These are phyloP conservation scores for Quercus berberidifolia DNA, from an alignment of 306 rosid genomes.

Conservation along the genomic window DNA sequence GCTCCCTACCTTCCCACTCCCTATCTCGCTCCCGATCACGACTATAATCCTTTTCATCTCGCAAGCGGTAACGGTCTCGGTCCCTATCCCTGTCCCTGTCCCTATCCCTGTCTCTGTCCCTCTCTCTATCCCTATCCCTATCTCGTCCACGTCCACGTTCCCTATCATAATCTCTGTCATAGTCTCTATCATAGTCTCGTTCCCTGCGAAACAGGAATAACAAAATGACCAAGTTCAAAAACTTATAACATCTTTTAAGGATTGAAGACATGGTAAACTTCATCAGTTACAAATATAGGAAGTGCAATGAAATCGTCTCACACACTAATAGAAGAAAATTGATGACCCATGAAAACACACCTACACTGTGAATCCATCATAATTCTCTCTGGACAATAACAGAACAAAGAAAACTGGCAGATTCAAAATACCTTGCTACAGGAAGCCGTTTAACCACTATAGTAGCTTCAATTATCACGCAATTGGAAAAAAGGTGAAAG, in stretches of 20 bases:
- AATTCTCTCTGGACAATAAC: not conserved
- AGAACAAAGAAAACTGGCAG: not conserved
- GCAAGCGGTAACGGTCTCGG: constrained; percentile 51
- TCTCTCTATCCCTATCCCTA: constrained; percentile 53
- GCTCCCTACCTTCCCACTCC: constrained; percentile 76
- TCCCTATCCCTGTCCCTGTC: constrained; percentile 51
- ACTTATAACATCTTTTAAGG: not conserved
- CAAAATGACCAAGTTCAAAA: constrained; percentile 1
- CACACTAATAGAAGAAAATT: not conserved
- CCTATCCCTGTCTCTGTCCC: constrained; percentile 32
- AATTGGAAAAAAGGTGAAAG: not conserved
- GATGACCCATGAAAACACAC: not conserved
- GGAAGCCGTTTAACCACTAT: not conserved
- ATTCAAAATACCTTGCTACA: not conserved
- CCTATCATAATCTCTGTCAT: constrained; percentile 69
- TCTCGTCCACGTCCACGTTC: constrained; percentile 79
- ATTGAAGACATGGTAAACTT: not conserved
- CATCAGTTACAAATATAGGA: not conserved
- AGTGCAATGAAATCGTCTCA: not conserved
- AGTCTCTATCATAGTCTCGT: constrained; percentile 83
- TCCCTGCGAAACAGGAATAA: constrained; percentile 49
- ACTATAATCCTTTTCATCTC: constrained; percentile 70
- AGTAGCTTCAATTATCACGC: not conserved
- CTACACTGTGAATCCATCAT: not conserved
- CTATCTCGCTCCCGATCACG: constrained; percentile 54